These are phyloP conservation scores for Venturiaceae sp. DNA, from an alignment of 2,329 filamentous ascomycete genomes.

Conservation along the genomic window DNA sequence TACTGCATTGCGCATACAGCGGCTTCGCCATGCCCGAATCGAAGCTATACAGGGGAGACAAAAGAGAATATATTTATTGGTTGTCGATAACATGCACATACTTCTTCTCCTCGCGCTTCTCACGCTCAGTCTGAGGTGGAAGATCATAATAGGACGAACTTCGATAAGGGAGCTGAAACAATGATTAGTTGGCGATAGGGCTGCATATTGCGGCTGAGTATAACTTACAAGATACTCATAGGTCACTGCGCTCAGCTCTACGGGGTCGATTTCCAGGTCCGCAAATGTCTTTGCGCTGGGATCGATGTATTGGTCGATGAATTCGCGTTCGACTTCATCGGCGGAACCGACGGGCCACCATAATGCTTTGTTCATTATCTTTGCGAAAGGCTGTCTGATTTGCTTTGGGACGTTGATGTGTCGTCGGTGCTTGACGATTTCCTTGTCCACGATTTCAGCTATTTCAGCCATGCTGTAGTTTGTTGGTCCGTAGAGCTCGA, in stretches of 20 bases:
- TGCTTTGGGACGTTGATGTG: slow-evolving; percentile 86
- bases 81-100: slow-evolving; percentile 91
- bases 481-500: slow-evolving; percentile 86
- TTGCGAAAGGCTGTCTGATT: slow-evolving; percentile 65
- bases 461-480: slow-evolving; percentile 87
- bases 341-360: slow-evolving; percentile 83
- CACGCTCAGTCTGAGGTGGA: slow-evolving; percentile 86
- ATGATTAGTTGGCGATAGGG: slow-evolving; percentile 25
- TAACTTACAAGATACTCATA: slow-evolving; percentile 89
- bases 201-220: background rate
- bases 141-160: slow-evolving; percentile 85
- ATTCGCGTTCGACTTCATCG: slow-evolving; percentile 85
- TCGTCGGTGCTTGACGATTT: slow-evolving; percentile 81
- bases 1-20: background rate
- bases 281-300: slow-evolving; percentile 88
- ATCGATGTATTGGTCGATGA: slow-evolving; percentile 88
- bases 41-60: background rate
- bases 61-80: slow-evolving; percentile 45
- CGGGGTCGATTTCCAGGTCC: slow-evolving; percentile 82
- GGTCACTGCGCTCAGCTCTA: slow-evolving; percentile 74
- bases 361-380: slow-evolving; percentile 66
- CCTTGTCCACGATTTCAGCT: slow-evolving; percentile 75
- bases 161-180: slow-evolving; percentile 71
- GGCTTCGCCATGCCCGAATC: background rate
- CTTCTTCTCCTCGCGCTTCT: slow-evolving; percentile 91